These are phyloP conservation scores for Fusarium pseudograminearum DNA, from an alignment of 2,329 filamentous ascomycete genomes.

Conservation along the genomic window DNA sequence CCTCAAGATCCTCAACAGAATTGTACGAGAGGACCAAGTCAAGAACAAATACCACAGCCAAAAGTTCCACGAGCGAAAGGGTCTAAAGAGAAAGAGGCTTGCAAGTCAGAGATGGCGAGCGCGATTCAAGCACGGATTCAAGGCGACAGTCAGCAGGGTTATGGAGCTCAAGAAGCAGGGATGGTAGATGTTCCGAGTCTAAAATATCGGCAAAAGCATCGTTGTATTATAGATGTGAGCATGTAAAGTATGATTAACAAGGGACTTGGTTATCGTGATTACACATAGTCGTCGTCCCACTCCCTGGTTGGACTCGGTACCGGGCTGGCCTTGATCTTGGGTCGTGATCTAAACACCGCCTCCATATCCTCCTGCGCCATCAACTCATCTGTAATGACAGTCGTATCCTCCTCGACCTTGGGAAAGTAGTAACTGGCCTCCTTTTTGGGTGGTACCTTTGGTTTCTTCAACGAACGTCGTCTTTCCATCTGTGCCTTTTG, in stretches of 20 bases:
- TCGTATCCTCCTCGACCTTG: conserved; percentile 56
- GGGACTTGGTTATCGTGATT: conserved; percentile 31
- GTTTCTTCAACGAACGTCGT: conserved; percentile 62
- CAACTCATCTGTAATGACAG: conserved; percentile 74
- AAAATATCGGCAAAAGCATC: conserved; percentile 36
- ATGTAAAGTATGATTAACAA: conserved; percentile 39
- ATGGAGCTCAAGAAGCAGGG: conserved; percentile 80
- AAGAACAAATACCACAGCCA: conserved; percentile 68
- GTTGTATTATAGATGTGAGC: conserved; percentile 47
- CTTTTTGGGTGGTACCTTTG: conserved; percentile 54
- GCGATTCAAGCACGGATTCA: conserved; percentile 77
- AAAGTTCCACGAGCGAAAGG: conserved; percentile 79
- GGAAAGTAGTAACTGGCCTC: conserved; percentile 64
- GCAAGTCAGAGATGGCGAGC: conserved; percentile 75
- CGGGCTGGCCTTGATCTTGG: conserved; percentile 83
- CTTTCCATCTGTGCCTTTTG: conserved; percentile 71
- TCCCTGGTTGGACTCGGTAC: conserved; percentile 62
- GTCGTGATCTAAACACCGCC: conserved; percentile 86
- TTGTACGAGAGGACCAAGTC: conserved; percentile 67
- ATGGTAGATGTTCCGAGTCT: conserved; percentile 68
- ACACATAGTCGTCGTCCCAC: conserved; percentile 48
- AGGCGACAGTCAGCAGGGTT: conserved; percentile 72
- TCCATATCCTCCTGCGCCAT: conserved; percentile 81
- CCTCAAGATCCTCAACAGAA: conserved; percentile 56
- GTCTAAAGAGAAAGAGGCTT: conserved; percentile 82